phyloP scores from a whole-genome alignment of 345 rosid species.

The Eucalyptus dawsonii region DNA sequence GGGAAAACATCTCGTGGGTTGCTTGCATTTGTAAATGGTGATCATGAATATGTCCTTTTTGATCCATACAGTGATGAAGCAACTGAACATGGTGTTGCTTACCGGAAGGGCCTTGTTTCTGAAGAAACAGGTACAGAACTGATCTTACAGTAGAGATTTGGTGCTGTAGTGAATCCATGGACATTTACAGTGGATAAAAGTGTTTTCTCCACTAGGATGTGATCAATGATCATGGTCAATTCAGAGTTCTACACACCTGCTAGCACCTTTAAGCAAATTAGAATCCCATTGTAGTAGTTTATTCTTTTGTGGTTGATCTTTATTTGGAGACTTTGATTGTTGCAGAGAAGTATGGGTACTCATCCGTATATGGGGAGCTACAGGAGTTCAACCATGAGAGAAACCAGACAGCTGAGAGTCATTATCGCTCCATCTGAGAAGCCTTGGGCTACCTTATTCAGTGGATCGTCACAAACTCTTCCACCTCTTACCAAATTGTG shows the following conservation, averaged over 20 bases:
- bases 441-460: conserved; percentile 80
- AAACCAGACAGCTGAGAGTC: conserved; percentile 9
- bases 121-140: conserved; percentile 35
- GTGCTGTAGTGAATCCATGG: background rate
- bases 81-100: conserved; percentile 26
- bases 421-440: conserved; percentile 46
- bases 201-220: background rate
- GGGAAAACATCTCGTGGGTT: conserved; percentile 24
- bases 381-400: conserved; percentile 34
- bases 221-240: background rate
- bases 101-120: conserved; percentile 6
- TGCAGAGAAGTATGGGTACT: conserved; percentile 46
- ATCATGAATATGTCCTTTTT: conserved; percentile 78
- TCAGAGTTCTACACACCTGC: background rate
- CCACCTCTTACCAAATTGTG: conserved; percentile 80
- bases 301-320: background rate
- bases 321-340: background rate
- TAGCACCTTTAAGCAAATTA: background rate
- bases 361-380: conserved; percentile 69
- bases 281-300: background rate
- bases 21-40: conserved; percentile 62
- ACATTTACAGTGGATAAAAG: background rate
- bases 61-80: conserved; percentile 51
- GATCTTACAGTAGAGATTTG: background rate
- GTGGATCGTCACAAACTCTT: conserved; percentile 70